These are phyloP conservation scores for Clavispora fructus DNA, from an alignment of 805 yeast species.

Conservation along the genomic window DNA sequence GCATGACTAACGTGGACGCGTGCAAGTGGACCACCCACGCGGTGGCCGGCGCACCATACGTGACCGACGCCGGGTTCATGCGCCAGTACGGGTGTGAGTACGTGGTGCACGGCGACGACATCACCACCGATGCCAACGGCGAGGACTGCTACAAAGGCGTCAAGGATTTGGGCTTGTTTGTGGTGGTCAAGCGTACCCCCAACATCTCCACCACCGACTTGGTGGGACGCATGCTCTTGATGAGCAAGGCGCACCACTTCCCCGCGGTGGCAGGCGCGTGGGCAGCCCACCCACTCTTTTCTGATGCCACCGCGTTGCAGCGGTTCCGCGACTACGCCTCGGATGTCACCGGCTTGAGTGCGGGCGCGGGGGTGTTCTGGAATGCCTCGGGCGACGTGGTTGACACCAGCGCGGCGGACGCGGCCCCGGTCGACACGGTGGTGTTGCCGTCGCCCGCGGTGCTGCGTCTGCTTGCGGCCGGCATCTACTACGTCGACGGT, in stretches of 20 bases:
- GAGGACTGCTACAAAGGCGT: slow-evolving; percentile 85
- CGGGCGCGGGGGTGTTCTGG: slow-evolving; percentile 55
- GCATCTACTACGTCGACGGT: slow-evolving; percentile 63
- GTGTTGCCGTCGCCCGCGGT: slow-evolving; percentile 28
- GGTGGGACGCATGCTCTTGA: slow-evolving; percentile 78
- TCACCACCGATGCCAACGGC: slow-evolving; percentile 94
- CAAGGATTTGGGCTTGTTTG: slow-evolving; percentile 79
- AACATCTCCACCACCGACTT: slow-evolving; percentile 93
- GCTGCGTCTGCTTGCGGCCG: slow-evolving; percentile 11
- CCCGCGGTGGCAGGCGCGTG: slow-evolving; percentile 23
- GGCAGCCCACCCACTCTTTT: slow-evolving; percentile 22
- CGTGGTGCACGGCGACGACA: slow-evolving; percentile 98
- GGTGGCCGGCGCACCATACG: slow-evolving; percentile 83
- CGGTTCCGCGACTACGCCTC: slow-evolving; percentile 55
- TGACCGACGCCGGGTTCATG: slow-evolving; percentile 79
- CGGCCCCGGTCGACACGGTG: slow-evolving; percentile 19
- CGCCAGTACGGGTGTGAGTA: slow-evolving; percentile 69
- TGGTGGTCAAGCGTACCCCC: slow-evolving; percentile 90
- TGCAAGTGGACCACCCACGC: slow-evolving; percentile 83
- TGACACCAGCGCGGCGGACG: not conserved
- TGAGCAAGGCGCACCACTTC: slow-evolving; percentile 55
- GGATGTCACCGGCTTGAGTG: slow-evolving; percentile 51
- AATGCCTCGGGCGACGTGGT: slow-evolving; percentile 23
- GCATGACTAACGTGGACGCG: slow-evolving; percentile 79
- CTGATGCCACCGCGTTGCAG: slow-evolving; percentile 28